Conservation (phyloP, 805 yeast genomes). For the Candida schatavii region DNA sequence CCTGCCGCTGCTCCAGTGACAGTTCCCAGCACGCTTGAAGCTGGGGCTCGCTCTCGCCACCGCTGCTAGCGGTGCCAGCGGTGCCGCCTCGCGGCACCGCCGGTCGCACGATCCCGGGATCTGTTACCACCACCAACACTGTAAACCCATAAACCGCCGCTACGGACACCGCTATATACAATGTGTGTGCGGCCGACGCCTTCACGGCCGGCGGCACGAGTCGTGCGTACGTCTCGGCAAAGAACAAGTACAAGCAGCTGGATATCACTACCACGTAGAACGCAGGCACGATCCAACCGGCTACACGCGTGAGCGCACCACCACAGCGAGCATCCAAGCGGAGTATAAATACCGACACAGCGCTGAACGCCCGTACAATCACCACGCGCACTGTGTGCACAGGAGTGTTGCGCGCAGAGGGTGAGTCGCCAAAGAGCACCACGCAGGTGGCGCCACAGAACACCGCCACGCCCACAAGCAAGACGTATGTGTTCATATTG, state of each 20-base stretch:
- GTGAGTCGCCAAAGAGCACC: conserved; percentile 49
- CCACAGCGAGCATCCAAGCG: conserved; percentile 20
- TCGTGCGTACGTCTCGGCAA: conserved; percentile 23
- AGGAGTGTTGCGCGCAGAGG: conserved; percentile 34
- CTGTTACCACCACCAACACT: conserved; percentile 33
- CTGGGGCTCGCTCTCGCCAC: no score
- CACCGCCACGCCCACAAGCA: conserved; percentile 7
- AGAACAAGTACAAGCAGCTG: conserved; percentile 30
- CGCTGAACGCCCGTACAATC: conserved; percentile 8
- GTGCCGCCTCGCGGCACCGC: conserved; percentile 10
- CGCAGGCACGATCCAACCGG: conserved; percentile 46
- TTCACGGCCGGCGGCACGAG: conserved; percentile 11
- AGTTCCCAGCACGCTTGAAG: no score
- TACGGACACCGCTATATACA: conserved; percentile 30
- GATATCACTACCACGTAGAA: conserved; percentile 38
- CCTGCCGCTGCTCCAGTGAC: no score
- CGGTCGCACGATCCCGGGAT: conserved; percentile 41
- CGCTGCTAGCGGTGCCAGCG: conserved; percentile 19
- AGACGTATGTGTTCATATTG: neutral
- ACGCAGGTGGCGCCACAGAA: conserved; percentile 20
- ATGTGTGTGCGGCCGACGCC: conserved; percentile 9
- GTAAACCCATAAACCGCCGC: conserved; percentile 32
- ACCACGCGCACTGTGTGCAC: conserved; percentile 22
- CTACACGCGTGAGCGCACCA: conserved; percentile 18
- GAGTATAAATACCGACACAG: conserved; percentile 5